These are phyloP conservation scores for Discostella stelligeroides DNA, from an alignment of 108 stramenopile species.

Conservation along the genomic window DNA sequence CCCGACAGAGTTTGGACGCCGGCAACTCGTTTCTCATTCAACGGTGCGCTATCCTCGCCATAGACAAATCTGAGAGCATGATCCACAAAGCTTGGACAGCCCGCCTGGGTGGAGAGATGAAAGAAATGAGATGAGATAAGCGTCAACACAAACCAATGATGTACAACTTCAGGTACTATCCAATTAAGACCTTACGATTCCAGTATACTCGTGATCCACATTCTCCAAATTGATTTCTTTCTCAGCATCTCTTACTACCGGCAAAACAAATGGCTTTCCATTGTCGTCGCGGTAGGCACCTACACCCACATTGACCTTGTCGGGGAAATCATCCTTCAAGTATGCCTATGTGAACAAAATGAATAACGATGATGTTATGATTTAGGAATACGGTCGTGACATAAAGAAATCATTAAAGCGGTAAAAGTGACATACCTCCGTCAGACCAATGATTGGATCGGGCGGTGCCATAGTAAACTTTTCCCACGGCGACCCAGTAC, in stretches of 20 bases:
- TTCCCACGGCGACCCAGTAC: conserved; percentile 65
- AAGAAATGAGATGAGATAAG: conserved; percentile 25
- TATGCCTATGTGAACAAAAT: conserved; percentile 26
- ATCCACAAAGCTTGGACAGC: conserved; percentile 90
- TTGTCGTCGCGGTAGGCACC: conserved; percentile 95
- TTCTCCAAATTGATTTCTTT: conserved; percentile 67
- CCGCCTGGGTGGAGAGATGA: conserved; percentile 51
- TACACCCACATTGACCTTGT: conserved; percentile 92
- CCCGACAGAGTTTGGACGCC: conserved; percentile 97
- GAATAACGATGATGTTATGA: background rate
- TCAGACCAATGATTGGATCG: conserved; percentile 98
- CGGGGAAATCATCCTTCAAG: conserved; percentile 70
- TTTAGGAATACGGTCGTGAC: background rate
- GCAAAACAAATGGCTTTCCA: conserved; percentile 95
- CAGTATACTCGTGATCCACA: conserved; percentile 83
- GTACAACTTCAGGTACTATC: background rate
- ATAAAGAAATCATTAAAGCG: background rate
- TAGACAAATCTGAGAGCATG: conserved; percentile 93
- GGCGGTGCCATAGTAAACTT: conserved; percentile 94
- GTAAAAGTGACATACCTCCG: conserved; percentile 59
- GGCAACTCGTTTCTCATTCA: conserved; percentile 82
- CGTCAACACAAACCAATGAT: background rate
- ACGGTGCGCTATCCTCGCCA: conserved; percentile 84
- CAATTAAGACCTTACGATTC: conserved; percentile 57
- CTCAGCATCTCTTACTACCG: conserved; percentile 95